Base-by-base conservation (phyloP, 1,284 basidiomycete genomes). In the Cryptococcus depauperatus region DNA sequence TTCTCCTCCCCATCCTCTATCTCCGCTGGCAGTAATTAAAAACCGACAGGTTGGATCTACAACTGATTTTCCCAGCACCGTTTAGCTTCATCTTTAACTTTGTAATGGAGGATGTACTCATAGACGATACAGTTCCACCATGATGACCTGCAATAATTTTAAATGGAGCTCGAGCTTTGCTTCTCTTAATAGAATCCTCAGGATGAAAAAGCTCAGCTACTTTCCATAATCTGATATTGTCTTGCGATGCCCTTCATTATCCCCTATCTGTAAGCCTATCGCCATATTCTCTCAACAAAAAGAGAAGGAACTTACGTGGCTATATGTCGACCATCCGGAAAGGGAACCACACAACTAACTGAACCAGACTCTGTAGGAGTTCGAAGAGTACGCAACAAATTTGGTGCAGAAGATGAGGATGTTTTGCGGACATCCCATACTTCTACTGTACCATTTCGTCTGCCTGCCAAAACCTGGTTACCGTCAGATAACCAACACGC, bases 141-240 rank as follows among this genome's bases (percentile, higher is more conserved):
- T 96, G 89, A 71, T 97, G 92, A 0, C 93, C 93, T 4, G 91
- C 85, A 30, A 98, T 87, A 52, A 97, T 95, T 70, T 90, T 90
- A 76, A 96, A 96, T 53, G 84, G 84, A 16, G 83, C 81, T 7
- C 61, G 54, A 23, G 56, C 64, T 37, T 54, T 52, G 35, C 79
- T 77, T 64, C 76, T 80, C 44, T 73, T 71, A 59, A 76, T 79
- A 32, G 40, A 53, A 3, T 74, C 75, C 59, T 85, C 83, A 7
- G 75, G 70, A 59, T 86, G 81, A 42, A 78, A 79, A 35, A 80
- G 79, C 55, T 89, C 84, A 18, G 80, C 78, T 25, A 85, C 85
- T 61, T 97, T 90, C 92, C 92, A 98, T 35, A 98, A 68, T 23
- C 95, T 77, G 47, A 98, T 79, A 62, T 96, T 96, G 72, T 98